Conservation (phyloP, 371 early-diverging fungal species). For the Mucor lusitanicus region DNA sequence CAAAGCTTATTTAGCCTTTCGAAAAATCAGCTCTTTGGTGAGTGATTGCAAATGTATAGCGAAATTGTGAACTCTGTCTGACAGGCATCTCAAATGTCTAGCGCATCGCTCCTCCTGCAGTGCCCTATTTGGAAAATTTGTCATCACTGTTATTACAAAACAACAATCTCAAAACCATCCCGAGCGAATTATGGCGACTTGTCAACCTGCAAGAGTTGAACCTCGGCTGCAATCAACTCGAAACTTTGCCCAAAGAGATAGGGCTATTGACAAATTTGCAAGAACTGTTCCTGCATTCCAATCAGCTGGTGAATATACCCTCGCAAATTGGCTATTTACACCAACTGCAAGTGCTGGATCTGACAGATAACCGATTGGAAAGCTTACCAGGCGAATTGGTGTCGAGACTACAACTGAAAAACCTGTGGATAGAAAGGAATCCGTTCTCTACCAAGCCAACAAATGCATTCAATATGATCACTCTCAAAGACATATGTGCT, state of each 20-base stretch:
- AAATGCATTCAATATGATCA: neutral
- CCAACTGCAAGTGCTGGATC: conserved; percentile 52
- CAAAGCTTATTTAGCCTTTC: conserved; percentile 31
- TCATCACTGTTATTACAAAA: conserved; percentile 89
- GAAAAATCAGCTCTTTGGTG: conserved; percentile 31
- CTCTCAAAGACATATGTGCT: conserved; percentile 16
- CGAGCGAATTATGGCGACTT: conserved; percentile 74
- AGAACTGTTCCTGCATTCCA: conserved; percentile 92
- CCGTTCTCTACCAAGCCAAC: conserved; percentile 22
- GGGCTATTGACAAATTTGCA: conserved; percentile 78
- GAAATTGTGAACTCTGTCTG: neutral
- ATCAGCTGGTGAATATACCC: conserved; percentile 85
- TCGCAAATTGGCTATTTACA: conserved; percentile 61
- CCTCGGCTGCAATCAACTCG: conserved; percentile 88
- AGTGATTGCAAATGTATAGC: neutral
- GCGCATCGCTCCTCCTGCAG: conserved; percentile 45
- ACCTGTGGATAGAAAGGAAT: conserved; percentile 48
- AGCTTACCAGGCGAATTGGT: conserved; percentile 50
- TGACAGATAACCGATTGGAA: conserved; percentile 56
- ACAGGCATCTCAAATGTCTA: neutral
- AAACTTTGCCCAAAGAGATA: conserved; percentile 83
- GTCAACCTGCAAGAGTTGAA: conserved; percentile 73
- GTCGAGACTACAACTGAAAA: conserved; percentile 10
- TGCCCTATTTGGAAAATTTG: conserved; percentile 47
- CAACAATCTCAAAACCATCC: conserved; percentile 79